phyloP scores from a whole-genome alignment of 2,329 filamentous ascomycete genomes.

The Cytospora chrysosperma region DNA sequence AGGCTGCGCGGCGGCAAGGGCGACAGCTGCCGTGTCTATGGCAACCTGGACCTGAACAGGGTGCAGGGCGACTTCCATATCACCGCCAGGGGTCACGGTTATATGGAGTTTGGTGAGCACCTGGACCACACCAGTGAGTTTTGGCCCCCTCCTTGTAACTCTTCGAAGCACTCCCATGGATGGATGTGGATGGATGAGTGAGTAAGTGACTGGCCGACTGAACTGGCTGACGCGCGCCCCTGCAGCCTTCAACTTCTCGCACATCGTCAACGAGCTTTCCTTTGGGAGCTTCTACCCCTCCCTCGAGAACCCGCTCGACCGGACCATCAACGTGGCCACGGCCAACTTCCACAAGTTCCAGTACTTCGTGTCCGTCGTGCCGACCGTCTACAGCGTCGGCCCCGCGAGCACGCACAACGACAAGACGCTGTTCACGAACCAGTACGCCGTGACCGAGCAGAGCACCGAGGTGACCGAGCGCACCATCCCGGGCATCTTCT shows the following conservation, averaged over 20 bases:
- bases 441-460: constrained; percentile 96
- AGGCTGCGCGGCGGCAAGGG: constrained; percentile 51
- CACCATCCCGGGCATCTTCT: constrained; percentile 83
- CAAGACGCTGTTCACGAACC: constrained; percentile 83
- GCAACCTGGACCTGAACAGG: constrained; percentile 88
- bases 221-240: background rate
- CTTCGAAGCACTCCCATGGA: background rate
- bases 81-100: constrained; percentile 93
- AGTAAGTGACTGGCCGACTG: background rate
- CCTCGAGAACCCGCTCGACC: constrained; percentile 90
- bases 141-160: background rate
- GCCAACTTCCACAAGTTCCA: constrained; percentile 92
- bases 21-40: constrained; percentile 86
- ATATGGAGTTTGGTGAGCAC: constrained; percentile 75
- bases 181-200: too few relatives aligned
- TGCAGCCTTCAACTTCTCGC: constrained; percentile 95
- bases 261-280: constrained; percentile 92
- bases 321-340: constrained; percentile 75
- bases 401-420: constrained; percentile 36
- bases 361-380: constrained; percentile 94
- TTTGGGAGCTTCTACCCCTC: constrained; percentile 97
- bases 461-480: constrained; percentile 67
- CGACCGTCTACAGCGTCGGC: constrained; percentile 81
- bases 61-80: constrained; percentile 99
- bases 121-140: constrained; percentile 75